Evolutionary conservation across 331 rosid genomes (phyloP), one percentile per base, ranked within the genome.

Genomic region (Pyrus hybrid): DNA sequence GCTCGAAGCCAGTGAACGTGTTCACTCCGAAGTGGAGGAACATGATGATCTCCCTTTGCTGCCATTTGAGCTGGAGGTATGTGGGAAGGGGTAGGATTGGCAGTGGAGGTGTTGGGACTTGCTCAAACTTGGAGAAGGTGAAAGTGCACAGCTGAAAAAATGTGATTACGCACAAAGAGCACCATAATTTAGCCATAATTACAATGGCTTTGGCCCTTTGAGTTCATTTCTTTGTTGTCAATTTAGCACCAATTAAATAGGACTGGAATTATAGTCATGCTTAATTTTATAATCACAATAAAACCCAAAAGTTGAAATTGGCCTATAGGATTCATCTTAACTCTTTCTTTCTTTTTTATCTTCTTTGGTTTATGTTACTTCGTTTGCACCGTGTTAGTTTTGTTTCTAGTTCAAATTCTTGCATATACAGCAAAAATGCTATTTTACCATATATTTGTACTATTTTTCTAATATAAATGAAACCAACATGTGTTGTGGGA

Each of bases 1-100:
- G 86, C 76, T 94, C 97, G 13, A 85, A 84, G 63, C 85, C 82
- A 0, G 83, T 82, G 89, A 91, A 94, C 17, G 99, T 94, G 96
- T 92, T 94, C 60, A 92, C 91, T 7, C 99, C 97, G 23, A 92
- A 91, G 74, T 94, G 99, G 70, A 92, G 88, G 86, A 94, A 94
- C 99, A 94, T 92, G 43, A 91, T 92, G 82, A 94, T 35, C 79
- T 94, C 99, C 68, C 99, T 90, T 21, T 94, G 99, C 54, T 94
- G 99, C 99, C 99, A 94, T 90, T 94, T 88, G 71, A 94, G 56
- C 32, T 94, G 99, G 57, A 96, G 85, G 67, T 77, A 88, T 18
- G 95, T 18, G 45, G 99, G 99, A 21, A 94, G 97, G 5, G 99
- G 99, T 5, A 91, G 91, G 29, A 92, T 18, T 7, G 99, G 99